Evolutionary conservation across 129 eudicot genomes (phyloP).

Genomic region (Artemisia annua): DNA sequence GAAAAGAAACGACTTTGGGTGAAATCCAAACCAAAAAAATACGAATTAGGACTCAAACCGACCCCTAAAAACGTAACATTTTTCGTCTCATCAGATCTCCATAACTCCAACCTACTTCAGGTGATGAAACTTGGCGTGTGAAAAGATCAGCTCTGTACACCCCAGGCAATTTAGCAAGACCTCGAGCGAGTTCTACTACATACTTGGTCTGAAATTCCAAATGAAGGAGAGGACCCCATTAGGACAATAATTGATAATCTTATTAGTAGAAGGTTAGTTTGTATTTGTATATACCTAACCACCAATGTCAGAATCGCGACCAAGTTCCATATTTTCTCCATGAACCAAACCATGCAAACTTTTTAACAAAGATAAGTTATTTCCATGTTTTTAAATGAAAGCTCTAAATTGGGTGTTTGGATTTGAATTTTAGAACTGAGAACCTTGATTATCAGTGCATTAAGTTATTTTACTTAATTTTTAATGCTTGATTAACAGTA

Average conservation of each 20-base stretch:
- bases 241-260: background rate
- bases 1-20: too few relatives aligned
- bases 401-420: background rate
- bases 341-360: constrained; percentile 97
- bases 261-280: background rate
- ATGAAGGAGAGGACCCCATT: background rate
- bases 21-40: too few relatives aligned
- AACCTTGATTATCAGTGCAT: too few relatives aligned
- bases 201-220: constrained; percentile 23
- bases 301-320: constrained; percentile 93
- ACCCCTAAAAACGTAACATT: too few relatives aligned
- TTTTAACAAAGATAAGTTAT: constrained; percentile 22
- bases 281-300: constrained; percentile 61
- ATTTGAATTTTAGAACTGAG: too few relatives aligned
- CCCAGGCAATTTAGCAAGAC: constrained; percentile 81
- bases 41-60: too few relatives aligned
- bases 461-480: background rate
- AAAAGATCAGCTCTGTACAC: constrained; percentile 87
- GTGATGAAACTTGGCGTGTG: constrained; percentile 85
- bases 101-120: constrained; percentile 94
- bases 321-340: constrained; percentile 98
- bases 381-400: background rate
- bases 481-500: too few relatives aligned
- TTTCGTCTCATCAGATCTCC: constrained; percentile 89
- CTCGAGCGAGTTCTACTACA: constrained; percentile 90